Percentiles rank a stretch among this genome's conserved stretches.
These are phyloP conservation scores for Tetrahymena thermophila DNA, from an alignment of 73 alveolate genomes.

Conservation along the genomic window DNA sequence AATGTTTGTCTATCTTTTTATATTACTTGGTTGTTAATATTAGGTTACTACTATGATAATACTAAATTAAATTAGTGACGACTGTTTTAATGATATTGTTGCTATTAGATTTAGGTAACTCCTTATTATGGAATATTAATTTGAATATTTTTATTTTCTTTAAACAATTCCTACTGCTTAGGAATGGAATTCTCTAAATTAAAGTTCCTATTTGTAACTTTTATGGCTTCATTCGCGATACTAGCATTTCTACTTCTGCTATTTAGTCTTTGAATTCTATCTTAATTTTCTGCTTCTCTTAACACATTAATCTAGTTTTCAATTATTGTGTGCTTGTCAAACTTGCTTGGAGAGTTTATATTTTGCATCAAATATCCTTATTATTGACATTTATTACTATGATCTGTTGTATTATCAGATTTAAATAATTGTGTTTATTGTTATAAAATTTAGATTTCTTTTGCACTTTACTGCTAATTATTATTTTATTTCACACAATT, in stretches of 20 bases:
- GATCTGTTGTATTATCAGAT: neutral
- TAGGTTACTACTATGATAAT: neutral
- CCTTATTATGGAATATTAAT: neutral
- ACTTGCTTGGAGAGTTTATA: neutral
- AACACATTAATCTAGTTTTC: neutral
- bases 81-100: neutral
- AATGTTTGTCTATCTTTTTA: neutral
- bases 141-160: neutral
- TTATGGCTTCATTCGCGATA: neutral
- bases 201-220: neutral
- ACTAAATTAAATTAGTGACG: neutral
- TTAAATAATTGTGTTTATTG: neutral
- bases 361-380: neutral
- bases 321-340: neutral
- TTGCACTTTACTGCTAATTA: too few relatives aligned
- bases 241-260: neutral
- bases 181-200: neutral
- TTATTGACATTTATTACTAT: neutral
- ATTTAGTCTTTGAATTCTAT: neutral
- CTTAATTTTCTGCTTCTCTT: neutral
- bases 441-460: neutral
- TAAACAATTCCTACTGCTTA: neutral
- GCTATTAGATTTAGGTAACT: neutral
- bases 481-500: too few relatives aligned
- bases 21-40: neutral